Evolutionary conservation across 2,329 filamentous ascomycete genomes (phyloP).

Genomic region (Aureobasidium sp.): DNA sequence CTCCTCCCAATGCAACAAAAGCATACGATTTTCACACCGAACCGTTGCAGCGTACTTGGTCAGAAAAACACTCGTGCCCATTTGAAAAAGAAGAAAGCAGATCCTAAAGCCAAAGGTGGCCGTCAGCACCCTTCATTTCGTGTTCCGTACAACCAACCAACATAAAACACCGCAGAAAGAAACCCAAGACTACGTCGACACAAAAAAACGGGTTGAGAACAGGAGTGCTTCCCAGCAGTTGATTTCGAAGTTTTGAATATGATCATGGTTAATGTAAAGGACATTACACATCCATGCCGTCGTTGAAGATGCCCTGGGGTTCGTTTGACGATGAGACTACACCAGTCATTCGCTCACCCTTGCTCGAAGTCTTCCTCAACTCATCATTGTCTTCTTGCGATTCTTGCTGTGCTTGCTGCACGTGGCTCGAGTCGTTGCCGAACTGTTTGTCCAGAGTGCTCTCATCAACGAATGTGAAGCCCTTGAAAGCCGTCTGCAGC

Average conservation of each 20-base stretch:
- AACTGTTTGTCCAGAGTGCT: conserved; percentile 60
- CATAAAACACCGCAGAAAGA: conserved; percentile 9
- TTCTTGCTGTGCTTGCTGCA: conserved; percentile 24
- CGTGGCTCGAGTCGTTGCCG: conserved; percentile 30
- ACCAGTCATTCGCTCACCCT: conserved; percentile 47
- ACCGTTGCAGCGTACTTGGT: not conserved
- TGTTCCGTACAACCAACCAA: conserved; percentile 11
- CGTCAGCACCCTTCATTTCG: not conserved
- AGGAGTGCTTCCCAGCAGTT: not conserved
- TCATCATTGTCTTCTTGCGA: conserved; percentile 29
- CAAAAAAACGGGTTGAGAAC: not conserved
- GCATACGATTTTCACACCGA: not conserved
- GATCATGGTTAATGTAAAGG: not conserved
- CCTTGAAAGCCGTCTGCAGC: conserved; percentile 96
- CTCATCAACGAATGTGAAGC: conserved; percentile 98
- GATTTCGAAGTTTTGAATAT: conserved; percentile 1
- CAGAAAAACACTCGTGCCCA: not conserved
- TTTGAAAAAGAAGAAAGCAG: not conserved
- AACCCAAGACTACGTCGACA: conserved; percentile 7
- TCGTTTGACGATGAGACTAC: conserved; percentile 38
- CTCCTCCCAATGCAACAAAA: conserved; percentile 9
- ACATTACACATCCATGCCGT: conserved; percentile 34
- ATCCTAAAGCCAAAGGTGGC: not conserved
- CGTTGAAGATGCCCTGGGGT: conserved; percentile 42
- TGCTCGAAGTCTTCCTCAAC: conserved; percentile 31